phyloP scores from a whole-genome alignment of 1,284 basidiomycete species.

The Hypsizygus ulmarius region DNA sequence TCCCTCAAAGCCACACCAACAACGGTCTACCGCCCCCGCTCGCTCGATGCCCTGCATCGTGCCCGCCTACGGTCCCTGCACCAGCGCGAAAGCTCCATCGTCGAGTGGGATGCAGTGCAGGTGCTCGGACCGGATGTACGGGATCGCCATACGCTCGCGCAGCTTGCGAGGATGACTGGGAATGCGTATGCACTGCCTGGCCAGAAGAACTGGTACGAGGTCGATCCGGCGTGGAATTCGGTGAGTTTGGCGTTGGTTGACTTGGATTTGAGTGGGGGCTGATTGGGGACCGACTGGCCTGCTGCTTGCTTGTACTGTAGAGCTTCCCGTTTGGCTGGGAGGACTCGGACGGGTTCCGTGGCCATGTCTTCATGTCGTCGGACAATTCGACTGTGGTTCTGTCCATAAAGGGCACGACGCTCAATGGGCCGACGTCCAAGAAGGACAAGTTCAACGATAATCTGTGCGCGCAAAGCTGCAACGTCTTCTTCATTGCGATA shows the following conservation, averaged over 20 bases:
- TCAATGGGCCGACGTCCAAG: conserved; percentile 79
- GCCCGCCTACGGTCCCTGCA: conserved; percentile 52
- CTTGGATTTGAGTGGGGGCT: conserved; percentile 1
- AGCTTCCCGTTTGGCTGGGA: conserved; percentile 94
- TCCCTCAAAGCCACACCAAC: conserved; percentile 52
- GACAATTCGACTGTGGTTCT: conserved; percentile 85
- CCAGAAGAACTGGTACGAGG: conserved; percentile 79
- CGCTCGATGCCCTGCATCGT: conserved; percentile 46
- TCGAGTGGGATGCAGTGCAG: conserved; percentile 57
- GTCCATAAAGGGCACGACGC: conserved; percentile 93
- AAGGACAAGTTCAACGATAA: conserved; percentile 98
- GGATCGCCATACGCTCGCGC: conserved; percentile 78
- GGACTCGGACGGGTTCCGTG: conserved; percentile 82
- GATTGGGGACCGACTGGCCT: not conserved
- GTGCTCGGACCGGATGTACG: conserved; percentile 70
- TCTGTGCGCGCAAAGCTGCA: conserved; percentile 43
- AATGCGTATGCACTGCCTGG: conserved; percentile 83
- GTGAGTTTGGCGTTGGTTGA: conserved; percentile 41
- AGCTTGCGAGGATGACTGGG: conserved; percentile 87
- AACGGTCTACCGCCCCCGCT: conserved; percentile 59
- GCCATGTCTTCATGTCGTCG: conserved; percentile 82
- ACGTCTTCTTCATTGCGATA: too few relatives aligned
- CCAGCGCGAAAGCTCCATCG: conserved; percentile 43
- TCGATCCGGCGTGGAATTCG: conserved; percentile 72
- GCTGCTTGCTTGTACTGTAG: conserved; percentile 34